phyloP scores from a whole-genome alignment of 2,329 filamentous ascomycete genomes.

The Huntiella decipiens region DNA sequence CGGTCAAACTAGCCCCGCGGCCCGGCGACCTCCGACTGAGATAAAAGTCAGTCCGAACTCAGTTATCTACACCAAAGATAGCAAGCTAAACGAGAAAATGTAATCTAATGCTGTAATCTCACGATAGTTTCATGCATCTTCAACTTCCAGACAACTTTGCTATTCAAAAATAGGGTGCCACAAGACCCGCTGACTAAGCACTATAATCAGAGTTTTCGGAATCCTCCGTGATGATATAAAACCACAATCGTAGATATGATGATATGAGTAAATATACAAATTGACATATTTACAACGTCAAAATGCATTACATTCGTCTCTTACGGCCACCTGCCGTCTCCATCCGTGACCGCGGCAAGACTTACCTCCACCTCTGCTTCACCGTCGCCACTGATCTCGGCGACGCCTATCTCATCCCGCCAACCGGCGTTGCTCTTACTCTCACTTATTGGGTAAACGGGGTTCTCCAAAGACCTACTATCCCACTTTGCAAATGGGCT shows the following conservation, averaged over 20 bases:
- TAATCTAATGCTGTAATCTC: too few species aligned
- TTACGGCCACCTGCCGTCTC: conserved; percentile 25
- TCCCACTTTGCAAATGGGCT: conserved; percentile 16
- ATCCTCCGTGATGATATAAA: neutral
- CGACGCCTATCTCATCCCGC: conserved; percentile 32
- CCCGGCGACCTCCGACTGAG: conserved; percentile 12
- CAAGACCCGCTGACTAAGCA: conserved; percentile 10
- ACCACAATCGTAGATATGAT: neutral
- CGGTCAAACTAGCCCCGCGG: neutral
- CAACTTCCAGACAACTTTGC: too few species aligned
- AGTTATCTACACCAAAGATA: neutral
- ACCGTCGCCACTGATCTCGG: conserved; percentile 39
- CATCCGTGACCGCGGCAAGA: conserved; percentile 11
- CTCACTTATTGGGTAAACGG: conserved; percentile 16
- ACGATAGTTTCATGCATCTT: too few species aligned
- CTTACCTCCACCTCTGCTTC: conserved; percentile 26
- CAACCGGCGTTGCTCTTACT: conserved; percentile 22
- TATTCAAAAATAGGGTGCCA: neutral
- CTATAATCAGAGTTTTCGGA: conserved; percentile 3
- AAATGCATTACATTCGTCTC: conserved; percentile 40
- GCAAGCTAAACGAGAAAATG: neutral
- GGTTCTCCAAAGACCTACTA: conserved; percentile 15
- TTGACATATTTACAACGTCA: neutral
- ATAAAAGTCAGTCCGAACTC: too few species aligned
- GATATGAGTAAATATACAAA: neutral